phyloP scores from a whole-genome alignment of 345 rosid species.

The Aquilaria malaccensis region DNA sequence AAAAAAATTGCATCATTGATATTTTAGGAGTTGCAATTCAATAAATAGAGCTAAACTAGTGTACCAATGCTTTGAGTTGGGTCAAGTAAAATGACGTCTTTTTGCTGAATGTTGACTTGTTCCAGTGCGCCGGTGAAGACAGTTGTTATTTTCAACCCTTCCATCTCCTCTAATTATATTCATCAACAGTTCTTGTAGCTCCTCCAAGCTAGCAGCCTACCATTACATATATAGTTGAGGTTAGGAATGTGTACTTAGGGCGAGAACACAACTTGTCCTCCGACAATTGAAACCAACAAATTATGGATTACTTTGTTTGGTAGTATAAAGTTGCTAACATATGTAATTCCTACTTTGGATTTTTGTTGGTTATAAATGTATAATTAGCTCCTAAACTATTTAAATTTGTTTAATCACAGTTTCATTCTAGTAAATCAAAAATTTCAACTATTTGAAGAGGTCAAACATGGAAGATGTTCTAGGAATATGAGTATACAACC shows the following conservation, averaged over 20 bases:
- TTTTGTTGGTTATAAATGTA: too few relatives aligned
- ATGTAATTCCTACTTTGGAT: too few relatives aligned
- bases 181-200: slow-evolving; percentile 24
- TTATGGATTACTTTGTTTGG: too few relatives aligned
- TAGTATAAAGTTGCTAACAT: too few relatives aligned
- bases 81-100: background rate
- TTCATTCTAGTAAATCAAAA: too few relatives aligned
- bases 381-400: background rate
- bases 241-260: too few relatives aligned
- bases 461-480: too few relatives aligned
- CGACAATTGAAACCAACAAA: too few relatives aligned
- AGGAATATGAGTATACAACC: background rate
- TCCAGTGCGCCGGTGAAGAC: background rate
- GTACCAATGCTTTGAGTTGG: background rate
- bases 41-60: background rate
- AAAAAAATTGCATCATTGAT: background rate
- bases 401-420: background rate
- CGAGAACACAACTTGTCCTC: too few relatives aligned
- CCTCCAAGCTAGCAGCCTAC: slow-evolving; percentile 19
- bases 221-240: background rate
- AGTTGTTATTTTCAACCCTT: background rate
- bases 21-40: background rate
- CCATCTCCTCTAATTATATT: slow-evolving; percentile 21
- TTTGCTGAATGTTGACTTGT: too few relatives aligned
- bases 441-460: too few relatives aligned